Percentiles rank a stretch among this genome's conserved stretches.
Conservation (phyloP, 441 rosid species). For the Euphorbia celastroides region DNA sequence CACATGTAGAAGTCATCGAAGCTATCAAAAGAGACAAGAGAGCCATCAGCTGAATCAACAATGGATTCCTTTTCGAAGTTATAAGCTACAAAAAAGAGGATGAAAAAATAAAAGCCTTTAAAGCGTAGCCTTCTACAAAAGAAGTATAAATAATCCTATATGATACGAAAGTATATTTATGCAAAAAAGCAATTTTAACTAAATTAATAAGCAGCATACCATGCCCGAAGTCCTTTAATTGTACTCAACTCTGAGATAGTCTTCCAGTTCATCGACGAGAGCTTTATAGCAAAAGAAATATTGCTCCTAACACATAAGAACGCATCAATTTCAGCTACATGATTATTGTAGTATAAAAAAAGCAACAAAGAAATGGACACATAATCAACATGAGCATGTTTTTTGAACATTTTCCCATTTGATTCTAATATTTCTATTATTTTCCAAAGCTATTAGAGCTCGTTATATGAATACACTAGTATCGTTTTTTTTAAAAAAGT, state of each 20-base stretch:
- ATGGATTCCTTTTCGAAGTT: background rate
- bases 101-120: background rate
- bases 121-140: background rate
- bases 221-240: constrained; percentile 24
- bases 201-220: constrained; percentile 21
- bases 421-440: background rate
- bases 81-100: background rate
- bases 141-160: no score
- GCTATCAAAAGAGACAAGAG: background rate
- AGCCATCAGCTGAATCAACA: background rate
- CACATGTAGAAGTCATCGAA: background rate
- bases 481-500: background rate
- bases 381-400: background rate
- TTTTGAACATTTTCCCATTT: background rate
- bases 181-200: background rate
- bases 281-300: constrained; percentile 70
- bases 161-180: background rate
- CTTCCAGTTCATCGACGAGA: constrained; percentile 62
- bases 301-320: constrained; percentile 51
- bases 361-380: background rate
- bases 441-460: background rate
- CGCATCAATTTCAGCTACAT: constrained; percentile 1
- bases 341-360: background rate
- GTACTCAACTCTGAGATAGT: constrained; percentile 33
- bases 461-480: background rate